Evolutionary conservation across 495 filamentous ascomycete genomes (phyloP).

Genomic region (Talaromyces proteolyticus): DNA sequence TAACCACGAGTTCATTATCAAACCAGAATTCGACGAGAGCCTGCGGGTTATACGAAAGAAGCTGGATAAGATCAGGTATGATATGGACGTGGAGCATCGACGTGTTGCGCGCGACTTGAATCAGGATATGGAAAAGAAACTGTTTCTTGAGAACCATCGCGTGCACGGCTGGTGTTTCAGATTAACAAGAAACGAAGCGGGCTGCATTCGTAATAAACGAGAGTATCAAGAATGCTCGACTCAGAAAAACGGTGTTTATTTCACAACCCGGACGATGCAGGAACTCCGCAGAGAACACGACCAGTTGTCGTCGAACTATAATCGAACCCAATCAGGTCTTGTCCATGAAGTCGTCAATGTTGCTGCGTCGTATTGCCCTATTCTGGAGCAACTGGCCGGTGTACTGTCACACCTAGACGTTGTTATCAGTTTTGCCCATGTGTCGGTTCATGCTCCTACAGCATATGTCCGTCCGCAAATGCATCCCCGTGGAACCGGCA

Average conservation of each 20-base stretch:
- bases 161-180: constrained; percentile 97
- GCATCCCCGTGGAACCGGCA: constrained; percentile 84
- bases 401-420: constrained; percentile 94
- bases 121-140: constrained; percentile 95
- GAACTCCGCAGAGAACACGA: constrained; percentile 84
- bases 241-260: constrained; percentile 98
- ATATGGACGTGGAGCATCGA: constrained; percentile 81
- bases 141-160: constrained; percentile 94
- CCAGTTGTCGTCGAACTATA: constrained; percentile 92
- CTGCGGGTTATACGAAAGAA: constrained; percentile 83
- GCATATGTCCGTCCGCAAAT: constrained; percentile 89
- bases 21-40: constrained; percentile 93
- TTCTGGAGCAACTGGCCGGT: constrained; percentile 83
- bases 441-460: constrained; percentile 86
- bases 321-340: constrained; percentile 85
- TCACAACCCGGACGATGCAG: constrained; percentile 85
- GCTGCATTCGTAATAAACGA: constrained; percentile 85
- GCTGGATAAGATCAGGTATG: constrained; percentile 74
- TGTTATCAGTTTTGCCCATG: constrained; percentile 91
- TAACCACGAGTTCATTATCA: constrained; percentile 98
- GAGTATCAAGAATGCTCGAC: constrained; percentile 94
- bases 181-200: constrained; percentile 83
- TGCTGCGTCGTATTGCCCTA: constrained; percentile 89
- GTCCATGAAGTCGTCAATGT: constrained; percentile 92
- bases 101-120: constrained; percentile 74